Conservation (phyloP, 208 protist species). For the Sergeia podlipaevii region DNA sequence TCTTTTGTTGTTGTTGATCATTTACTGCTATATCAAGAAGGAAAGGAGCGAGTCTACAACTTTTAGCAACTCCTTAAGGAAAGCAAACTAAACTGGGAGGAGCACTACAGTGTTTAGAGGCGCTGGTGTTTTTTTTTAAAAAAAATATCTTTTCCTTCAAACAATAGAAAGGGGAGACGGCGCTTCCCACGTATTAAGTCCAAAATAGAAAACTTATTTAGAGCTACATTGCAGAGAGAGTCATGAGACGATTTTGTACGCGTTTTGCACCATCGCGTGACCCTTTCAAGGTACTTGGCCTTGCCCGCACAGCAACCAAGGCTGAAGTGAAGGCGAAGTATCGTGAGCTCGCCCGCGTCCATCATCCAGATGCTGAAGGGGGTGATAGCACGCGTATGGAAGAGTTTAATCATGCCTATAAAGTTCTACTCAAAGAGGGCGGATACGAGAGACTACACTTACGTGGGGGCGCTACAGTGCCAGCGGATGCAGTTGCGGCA, state of each 20-base stretch:
- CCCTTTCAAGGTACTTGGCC: slow-evolving; percentile 69
- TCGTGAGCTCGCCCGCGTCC: slow-evolving; percentile 73
- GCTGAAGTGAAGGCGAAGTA: slow-evolving; percentile 82
- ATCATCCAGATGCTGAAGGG: slow-evolving; percentile 70
- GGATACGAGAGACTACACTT: slow-evolving; percentile 70
- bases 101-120: no score
- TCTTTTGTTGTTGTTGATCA: no score
- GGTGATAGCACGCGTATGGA: slow-evolving; percentile 78
- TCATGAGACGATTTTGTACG: no score
- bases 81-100: no score
- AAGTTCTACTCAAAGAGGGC: slow-evolving; percentile 77
- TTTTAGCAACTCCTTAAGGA: no score
- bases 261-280: slow-evolving; percentile 33
- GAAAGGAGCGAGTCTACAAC: no score
- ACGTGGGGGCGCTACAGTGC: slow-evolving; percentile 4
- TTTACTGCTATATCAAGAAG: no score
- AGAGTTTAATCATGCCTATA: slow-evolving; percentile 84
- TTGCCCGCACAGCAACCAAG: slow-evolving; percentile 61
- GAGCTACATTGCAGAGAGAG: no score
- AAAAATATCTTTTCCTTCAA: background rate
- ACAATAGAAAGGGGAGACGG: no score
- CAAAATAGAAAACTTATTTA: no score
- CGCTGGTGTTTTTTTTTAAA: no score
- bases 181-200: no score
- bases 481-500: background rate